Evolutionary conservation across 768 basidiomycete species (phyloP).

Genomic region (Hemileccinum rubropunctum): DNA sequence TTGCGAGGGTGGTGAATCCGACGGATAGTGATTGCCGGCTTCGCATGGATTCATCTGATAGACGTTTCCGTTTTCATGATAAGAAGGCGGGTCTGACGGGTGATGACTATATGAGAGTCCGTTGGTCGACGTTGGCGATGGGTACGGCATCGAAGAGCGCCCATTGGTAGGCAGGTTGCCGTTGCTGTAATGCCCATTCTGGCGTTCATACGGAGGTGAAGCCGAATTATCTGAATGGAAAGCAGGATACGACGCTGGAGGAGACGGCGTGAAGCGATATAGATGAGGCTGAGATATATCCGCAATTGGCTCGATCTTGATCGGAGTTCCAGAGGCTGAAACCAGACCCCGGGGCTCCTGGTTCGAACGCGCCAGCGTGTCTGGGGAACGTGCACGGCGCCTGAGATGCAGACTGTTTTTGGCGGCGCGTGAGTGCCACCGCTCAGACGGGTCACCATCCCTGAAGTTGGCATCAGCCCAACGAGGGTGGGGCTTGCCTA

Average conservation of each 20-base stretch:
- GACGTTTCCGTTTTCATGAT: constrained; percentile 35
- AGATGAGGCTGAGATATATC: constrained; percentile 51
- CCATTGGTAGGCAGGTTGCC: constrained; percentile 28
- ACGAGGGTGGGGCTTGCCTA: constrained; percentile 84
- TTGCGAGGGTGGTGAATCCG: constrained; percentile 34
- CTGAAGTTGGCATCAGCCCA: constrained; percentile 81
- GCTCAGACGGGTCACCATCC: constrained; percentile 78
- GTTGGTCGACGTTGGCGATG: constrained; percentile 34
- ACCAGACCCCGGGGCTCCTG: constrained; percentile 40
- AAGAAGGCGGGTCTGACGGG: constrained; percentile 31
- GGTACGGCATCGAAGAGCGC: constrained; percentile 32
- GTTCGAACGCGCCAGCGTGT: constrained; percentile 31
- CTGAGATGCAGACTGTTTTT: constrained; percentile 55
- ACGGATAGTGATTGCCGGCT: constrained; percentile 29
- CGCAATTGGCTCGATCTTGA: constrained; percentile 61
- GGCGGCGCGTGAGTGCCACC: constrained; percentile 82
- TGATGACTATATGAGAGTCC: constrained; percentile 33
- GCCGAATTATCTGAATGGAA: constrained; percentile 45
- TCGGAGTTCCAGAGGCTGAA: constrained; percentile 52
- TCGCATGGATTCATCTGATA: constrained; percentile 36
- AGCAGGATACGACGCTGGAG: constrained; percentile 51
- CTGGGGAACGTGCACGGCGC: constrained; percentile 37
- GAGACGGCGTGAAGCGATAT: constrained; percentile 70
- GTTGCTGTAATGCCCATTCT: constrained; percentile 33
- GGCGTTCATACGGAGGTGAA: constrained; percentile 35